These are phyloP conservation scores for Phenoliferia sp. DNA, from an alignment of 1,284 basidiomycete genomes.

Conservation along the genomic window DNA sequence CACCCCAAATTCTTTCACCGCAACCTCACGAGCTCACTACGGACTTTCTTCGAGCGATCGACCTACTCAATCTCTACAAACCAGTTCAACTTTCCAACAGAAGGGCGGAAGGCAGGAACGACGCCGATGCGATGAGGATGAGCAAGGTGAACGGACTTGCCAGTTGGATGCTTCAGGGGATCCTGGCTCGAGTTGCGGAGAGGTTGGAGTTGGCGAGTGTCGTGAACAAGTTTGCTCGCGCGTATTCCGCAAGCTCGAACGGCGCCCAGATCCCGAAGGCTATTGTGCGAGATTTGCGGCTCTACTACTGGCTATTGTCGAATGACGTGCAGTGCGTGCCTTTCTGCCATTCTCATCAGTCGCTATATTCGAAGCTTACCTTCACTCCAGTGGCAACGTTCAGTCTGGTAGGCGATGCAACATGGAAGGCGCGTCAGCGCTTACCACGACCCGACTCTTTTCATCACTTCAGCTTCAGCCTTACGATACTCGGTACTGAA, in stretches of 20 bases:
- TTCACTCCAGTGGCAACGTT: slow-evolving; percentile 19
- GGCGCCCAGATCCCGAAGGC: slow-evolving; percentile 20
- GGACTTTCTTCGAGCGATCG: slow-evolving; percentile 31
- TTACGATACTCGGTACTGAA: slow-evolving; percentile 24
- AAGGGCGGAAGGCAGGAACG: slow-evolving; percentile 23
- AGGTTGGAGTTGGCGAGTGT: slow-evolving; percentile 17
- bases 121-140: slow-evolving; percentile 27
- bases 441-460: slow-evolving; percentile 31
- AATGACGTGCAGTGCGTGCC: slow-evolving; percentile 26
- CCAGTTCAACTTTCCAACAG: slow-evolving; percentile 24
- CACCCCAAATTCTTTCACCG: slow-evolving; percentile 29
- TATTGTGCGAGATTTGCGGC: slow-evolving; percentile 22
- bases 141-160: slow-evolving; percentile 32
- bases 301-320: slow-evolving; percentile 30
- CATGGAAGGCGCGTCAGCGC: slow-evolving; percentile 27
- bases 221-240: slow-evolving; percentile 23
- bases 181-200: slow-evolving; percentile 25
- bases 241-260: slow-evolving; percentile 21
- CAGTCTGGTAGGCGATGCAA: slow-evolving; percentile 30
- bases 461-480: slow-evolving; percentile 28
- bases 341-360: neutral
- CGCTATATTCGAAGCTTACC: neutral
- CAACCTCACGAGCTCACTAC: slow-evolving; percentile 32
- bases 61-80: slow-evolving; percentile 32
- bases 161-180: slow-evolving; percentile 30